Conservation (phyloP, 2,329 filamentous ascomycete genomes). For the Mycosphaerella arachidis region DNA sequence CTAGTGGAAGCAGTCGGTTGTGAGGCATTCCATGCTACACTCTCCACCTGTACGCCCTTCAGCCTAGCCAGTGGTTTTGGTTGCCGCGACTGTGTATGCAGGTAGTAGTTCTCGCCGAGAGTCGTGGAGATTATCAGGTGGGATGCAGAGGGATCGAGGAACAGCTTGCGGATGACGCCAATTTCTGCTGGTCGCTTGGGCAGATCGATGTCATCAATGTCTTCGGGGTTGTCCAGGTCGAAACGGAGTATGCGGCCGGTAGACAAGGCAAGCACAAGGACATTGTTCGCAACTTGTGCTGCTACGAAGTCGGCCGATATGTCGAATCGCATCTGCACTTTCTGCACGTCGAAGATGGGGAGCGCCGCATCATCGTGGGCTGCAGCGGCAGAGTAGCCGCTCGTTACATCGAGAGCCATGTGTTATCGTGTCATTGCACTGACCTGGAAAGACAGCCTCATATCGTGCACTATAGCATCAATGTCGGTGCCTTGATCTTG, state of each 20-base stretch:
- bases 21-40: conserved; percentile 90
- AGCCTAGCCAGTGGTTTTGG: conserved; percentile 76
- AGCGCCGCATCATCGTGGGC: conserved; percentile 51
- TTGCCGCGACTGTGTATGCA: conserved; percentile 88
- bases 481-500: not conserved
- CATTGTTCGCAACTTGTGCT: conserved; percentile 95
- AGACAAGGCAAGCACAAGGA: conserved; percentile 84
- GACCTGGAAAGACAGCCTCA: not conserved
- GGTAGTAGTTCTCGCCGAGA: conserved; percentile 93
- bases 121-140: conserved; percentile 90
- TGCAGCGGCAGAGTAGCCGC: conserved; percentile 27
- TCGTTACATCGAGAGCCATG: conserved; percentile 24
- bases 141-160: conserved; percentile 93
- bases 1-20: conserved; percentile 88
- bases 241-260: conserved; percentile 91
- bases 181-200: conserved; percentile 89
- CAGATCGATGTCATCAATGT: conserved; percentile 97
- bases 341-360: conserved; percentile 92
- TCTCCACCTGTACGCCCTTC: conserved; percentile 82
- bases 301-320: conserved; percentile 94
- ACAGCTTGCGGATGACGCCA: conserved; percentile 90
- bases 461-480: not conserved
- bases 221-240: conserved; percentile 85
- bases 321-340: conserved; percentile 88
- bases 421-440: conserved; percentile 8